Evolutionary conservation across 2,329 filamentous ascomycete genomes (phyloP).

Genomic region (Sporothrix phasma): DNA sequence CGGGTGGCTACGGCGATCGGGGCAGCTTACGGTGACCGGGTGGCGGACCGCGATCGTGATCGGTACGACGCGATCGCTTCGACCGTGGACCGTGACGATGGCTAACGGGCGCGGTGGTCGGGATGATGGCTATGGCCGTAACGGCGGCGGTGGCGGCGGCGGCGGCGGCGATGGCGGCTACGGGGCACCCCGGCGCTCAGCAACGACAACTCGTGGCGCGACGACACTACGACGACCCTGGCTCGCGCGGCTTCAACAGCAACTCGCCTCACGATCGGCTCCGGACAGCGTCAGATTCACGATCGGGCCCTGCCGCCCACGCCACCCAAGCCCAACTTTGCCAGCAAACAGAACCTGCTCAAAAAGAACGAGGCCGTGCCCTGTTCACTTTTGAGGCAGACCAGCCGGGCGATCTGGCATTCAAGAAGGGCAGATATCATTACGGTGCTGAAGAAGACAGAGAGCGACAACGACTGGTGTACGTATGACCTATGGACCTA

Average conservation of each 20-base stretch:
- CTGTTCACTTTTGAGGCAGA: constrained; percentile 92
- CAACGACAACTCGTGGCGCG: constrained; percentile 49
- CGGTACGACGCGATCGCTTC: constrained; percentile 27
- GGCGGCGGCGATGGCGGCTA: constrained; percentile 43
- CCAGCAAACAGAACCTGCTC: constrained; percentile 43
- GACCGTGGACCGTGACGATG: constrained; percentile 42
- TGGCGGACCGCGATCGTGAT: constrained; percentile 37
- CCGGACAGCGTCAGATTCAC: constrained; percentile 33
- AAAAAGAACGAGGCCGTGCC: constrained; percentile 78
- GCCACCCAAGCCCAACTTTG: constrained; percentile 82
- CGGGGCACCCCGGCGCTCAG: constrained; percentile 49
- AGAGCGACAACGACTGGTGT: constrained; percentile 93
- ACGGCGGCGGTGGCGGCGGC: constrained; percentile 28
- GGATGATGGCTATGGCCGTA: constrained; percentile 33
- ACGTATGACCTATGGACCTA: constrained; percentile 28
- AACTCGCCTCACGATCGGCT: constrained; percentile 39
- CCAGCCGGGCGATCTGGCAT: constrained; percentile 82
- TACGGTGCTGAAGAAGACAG: constrained; percentile 86
- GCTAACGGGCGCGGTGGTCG: no score
- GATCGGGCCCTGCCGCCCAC: constrained; percentile 64
- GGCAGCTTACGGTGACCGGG: neutral
- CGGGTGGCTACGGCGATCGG: constrained; percentile 23
- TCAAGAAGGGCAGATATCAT: constrained; percentile 98
- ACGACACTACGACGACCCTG: constrained; percentile 60
- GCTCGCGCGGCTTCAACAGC: constrained; percentile 25